A percentile compares a stretch with the other conserved stretches of the same genome.
These are phyloP conservation scores for Kwoniella mangroviensis DNA, from an alignment of 768 basidiomycete species.

Conservation along the genomic window DNA sequence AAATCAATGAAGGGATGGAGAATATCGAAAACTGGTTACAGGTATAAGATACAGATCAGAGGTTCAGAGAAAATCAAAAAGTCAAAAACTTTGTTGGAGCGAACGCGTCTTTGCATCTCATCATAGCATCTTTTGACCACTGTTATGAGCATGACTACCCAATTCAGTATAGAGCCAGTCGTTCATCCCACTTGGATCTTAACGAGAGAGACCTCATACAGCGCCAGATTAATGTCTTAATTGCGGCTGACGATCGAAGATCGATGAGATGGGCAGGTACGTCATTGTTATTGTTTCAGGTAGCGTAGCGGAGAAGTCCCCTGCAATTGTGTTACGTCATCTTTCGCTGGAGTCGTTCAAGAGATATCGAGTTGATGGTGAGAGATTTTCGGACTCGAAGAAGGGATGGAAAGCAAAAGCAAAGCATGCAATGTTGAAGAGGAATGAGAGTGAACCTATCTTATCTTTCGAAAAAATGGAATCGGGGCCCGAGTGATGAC, in stretches of 20 bases:
- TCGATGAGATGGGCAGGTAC: slow-evolving; percentile 9
- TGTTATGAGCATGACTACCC: background rate
- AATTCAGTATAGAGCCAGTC: background rate
- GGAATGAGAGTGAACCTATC: too few relatives aligned
- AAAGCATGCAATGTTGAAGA: too few relatives aligned
- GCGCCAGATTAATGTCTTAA: background rate
- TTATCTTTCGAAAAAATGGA: too few relatives aligned
- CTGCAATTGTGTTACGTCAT: too few relatives aligned
- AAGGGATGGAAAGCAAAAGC: too few relatives aligned
- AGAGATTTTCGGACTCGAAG: too few relatives aligned
- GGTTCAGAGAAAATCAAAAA: background rate
- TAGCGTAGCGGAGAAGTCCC: too few relatives aligned
- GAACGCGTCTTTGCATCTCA: background rate
- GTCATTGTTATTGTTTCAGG: background rate
- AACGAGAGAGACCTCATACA: slow-evolving; percentile 2
- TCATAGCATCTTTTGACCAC: background rate
- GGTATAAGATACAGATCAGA: background rate
- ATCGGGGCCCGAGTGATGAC: too few relatives aligned
- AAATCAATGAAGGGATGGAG: background rate
- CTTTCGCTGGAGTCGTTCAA: too few relatives aligned
- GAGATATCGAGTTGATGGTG: too few relatives aligned
- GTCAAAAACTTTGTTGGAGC: background rate
- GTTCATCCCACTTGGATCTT: background rate
- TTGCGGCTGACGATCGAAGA: slow-evolving; percentile 14
- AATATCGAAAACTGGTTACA: background rate